Conservation (phyloP, 2,329 filamentous ascomycete genomes). For the Fusarium veterinarium region DNA sequence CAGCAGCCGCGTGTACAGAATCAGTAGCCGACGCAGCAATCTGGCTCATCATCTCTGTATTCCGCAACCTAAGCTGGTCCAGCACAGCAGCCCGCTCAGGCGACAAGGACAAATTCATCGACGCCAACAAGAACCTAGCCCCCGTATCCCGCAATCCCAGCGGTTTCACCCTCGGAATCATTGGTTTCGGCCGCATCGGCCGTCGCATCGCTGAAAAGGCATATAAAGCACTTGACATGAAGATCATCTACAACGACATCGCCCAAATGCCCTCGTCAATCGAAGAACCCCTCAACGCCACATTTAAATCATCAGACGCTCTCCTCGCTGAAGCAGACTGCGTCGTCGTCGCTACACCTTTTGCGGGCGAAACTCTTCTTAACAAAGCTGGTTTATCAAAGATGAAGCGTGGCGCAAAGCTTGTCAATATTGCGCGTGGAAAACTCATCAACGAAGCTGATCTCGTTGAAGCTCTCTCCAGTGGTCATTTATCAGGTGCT, state of each 20-base stretch:
- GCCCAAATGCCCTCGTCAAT: slow-evolving; percentile 35
- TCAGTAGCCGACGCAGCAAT: slow-evolving; percentile 44
- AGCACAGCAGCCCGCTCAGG: slow-evolving; percentile 42
- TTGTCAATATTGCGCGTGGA: slow-evolving; percentile 78
- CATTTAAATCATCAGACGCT: slow-evolving; percentile 35
- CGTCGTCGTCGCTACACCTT: slow-evolving; percentile 41
- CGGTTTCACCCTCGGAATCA: slow-evolving; percentile 43
- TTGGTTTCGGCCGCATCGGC: slow-evolving; percentile 43
- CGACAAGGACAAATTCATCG: slow-evolving; percentile 40
- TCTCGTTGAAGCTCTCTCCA: slow-evolving; percentile 72
- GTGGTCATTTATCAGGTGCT: slow-evolving; percentile 69
- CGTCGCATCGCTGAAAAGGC: slow-evolving; percentile 44
- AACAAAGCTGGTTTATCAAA: slow-evolving; percentile 69
- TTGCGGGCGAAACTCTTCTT: slow-evolving; percentile 36
- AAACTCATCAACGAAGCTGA: slow-evolving; percentile 79
- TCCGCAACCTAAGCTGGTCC: slow-evolving; percentile 43
- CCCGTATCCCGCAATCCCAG: slow-evolving; percentile 41
- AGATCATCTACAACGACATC: slow-evolving; percentile 45
- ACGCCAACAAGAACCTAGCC: slow-evolving; percentile 40
- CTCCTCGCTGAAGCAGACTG: slow-evolving; percentile 43
- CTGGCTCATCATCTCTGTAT: slow-evolving; percentile 46
- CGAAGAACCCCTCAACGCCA: slow-evolving; percentile 25
- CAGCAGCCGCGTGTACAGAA: slow-evolving; percentile 44
- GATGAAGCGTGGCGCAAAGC: slow-evolving; percentile 77
- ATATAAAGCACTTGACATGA: slow-evolving; percentile 45